Conservation (phyloP, 345 rosid genomes). For the Bruguiera gymnorhiza region DNA sequence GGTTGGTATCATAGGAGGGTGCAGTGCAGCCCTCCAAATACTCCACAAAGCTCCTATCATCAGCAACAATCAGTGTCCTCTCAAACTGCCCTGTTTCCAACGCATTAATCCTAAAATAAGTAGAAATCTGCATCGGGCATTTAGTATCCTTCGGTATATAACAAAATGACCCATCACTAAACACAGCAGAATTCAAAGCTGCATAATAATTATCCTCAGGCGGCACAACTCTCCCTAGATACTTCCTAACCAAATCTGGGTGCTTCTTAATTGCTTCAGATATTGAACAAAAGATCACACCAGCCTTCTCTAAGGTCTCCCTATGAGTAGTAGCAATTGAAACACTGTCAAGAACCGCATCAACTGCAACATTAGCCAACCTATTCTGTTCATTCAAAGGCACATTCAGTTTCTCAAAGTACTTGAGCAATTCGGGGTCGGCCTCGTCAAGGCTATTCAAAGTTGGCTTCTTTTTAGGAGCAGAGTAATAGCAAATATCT, state of each 20-base stretch:
- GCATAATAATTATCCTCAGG: conserved; percentile 85
- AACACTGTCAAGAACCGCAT: conserved; percentile 90
- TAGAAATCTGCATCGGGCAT: conserved; percentile 91
- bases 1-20: conserved; percentile 81
- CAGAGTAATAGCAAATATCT: conserved; percentile 86
- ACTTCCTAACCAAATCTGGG: conserved; percentile 76
- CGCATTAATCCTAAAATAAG: conserved; percentile 81
- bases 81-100: conserved; percentile 96
- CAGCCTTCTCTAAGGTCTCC: conserved; percentile 63
- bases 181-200: conserved; percentile 80
- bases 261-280: conserved; percentile 76
- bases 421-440: conserved; percentile 69
- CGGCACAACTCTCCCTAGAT: conserved; percentile 84
- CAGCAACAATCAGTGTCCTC: conserved; percentile 96
- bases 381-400: conserved; percentile 76
- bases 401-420: conserved; percentile 69
- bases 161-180: conserved; percentile 89
- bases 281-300: conserved; percentile 88
- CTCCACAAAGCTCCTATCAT: conserved; percentile 85
- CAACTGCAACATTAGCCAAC: conserved; percentile 84
- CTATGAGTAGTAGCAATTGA: conserved; percentile 86
- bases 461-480: conserved; percentile 76
- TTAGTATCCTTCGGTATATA: conserved; percentile 74
- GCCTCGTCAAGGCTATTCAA: conserved; percentile 84
- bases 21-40: conserved; percentile 96